Conservation (phyloP, 139 green algal species). For the Limnomonas spitsbergensis region DNA sequence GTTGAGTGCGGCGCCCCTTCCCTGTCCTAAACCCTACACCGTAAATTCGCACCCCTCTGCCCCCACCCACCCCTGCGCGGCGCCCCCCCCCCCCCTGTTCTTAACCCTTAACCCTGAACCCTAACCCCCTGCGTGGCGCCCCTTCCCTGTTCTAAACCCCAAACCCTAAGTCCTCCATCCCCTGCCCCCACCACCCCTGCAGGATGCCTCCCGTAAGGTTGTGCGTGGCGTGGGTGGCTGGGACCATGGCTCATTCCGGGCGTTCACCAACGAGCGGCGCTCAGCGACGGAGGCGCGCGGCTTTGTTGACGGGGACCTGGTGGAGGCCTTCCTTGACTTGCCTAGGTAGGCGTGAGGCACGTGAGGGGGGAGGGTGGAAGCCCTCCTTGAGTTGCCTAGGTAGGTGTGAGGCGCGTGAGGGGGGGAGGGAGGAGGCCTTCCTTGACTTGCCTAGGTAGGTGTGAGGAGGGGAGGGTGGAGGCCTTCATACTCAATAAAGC, state of each 20-base stretch:
- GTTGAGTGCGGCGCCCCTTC: too few species aligned
- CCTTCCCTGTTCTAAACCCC: too few species aligned
- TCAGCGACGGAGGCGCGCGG: slow-evolving; percentile 30
- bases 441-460: slow-evolving; percentile 61
- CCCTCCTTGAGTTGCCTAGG: neutral
- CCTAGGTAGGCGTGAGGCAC: slow-evolving; percentile 30
- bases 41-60: too few species aligned
- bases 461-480: neutral
- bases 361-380: slow-evolving; percentile 19
- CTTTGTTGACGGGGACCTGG: slow-evolving; percentile 94
- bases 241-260: slow-evolving; percentile 76
- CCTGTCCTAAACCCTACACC: too few species aligned
- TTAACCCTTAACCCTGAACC: too few species aligned
- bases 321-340: slow-evolving; percentile 92
- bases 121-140: too few species aligned
- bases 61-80: too few species aligned
- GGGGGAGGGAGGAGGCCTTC: slow-evolving; percentile 67
- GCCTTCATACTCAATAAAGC: slow-evolving; percentile 5
- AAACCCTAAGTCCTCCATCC: too few species aligned
- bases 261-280: slow-evolving; percentile 79
- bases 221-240: slow-evolving; percentile 82
- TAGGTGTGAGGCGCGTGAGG: neutral
- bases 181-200: too few species aligned
- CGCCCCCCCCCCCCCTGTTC: too few species aligned
- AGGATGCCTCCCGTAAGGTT: slow-evolving; percentile 23